Evolutionary conservation across 1,284 basidiomycete genomes (phyloP).

Genomic region (Bjerkandera adusta): DNA sequence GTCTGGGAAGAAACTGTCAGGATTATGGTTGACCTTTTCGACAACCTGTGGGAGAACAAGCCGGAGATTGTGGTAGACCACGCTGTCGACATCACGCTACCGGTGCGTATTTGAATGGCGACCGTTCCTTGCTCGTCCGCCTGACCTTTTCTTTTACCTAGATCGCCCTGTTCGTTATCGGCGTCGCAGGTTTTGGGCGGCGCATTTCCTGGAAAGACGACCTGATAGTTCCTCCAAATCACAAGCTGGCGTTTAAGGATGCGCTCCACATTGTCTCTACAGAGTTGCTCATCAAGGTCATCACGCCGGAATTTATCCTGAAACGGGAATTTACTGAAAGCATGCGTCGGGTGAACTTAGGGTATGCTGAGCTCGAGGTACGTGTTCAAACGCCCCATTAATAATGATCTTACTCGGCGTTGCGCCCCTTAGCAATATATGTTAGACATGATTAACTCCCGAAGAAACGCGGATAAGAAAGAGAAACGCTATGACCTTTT

Average conservation of each 20-base stretch:
- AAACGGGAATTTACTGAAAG: slow-evolving; percentile 33
- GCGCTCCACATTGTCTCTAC: slow-evolving; percentile 44
- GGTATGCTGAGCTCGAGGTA: slow-evolving; percentile 53
- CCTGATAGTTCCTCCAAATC: slow-evolving; percentile 37
- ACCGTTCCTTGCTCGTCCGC: too few species aligned
- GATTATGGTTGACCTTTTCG: slow-evolving; percentile 31
- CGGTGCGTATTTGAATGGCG: slow-evolving; percentile 39
- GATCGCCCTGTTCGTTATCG: slow-evolving; percentile 57
- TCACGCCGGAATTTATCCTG: slow-evolving; percentile 43
- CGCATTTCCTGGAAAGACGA: slow-evolving; percentile 51
- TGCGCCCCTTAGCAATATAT: slow-evolving; percentile 10
- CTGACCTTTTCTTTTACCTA: too few species aligned
- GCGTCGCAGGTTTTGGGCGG: slow-evolving; percentile 57
- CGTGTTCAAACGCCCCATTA: neutral
- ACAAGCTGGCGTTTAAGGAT: slow-evolving; percentile 54
- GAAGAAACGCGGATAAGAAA: slow-evolving; percentile 2
- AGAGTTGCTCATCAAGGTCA: slow-evolving; percentile 39
- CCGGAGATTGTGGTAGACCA: slow-evolving; percentile 27
- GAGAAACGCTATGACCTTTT: slow-evolving; percentile 7
- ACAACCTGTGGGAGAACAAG: slow-evolving; percentile 29
- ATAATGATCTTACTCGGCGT: too few species aligned
- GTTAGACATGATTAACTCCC: slow-evolving; percentile 1
- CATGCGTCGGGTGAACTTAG: slow-evolving; percentile 34
- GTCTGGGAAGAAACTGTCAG: slow-evolving; percentile 50
- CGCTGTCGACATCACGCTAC: slow-evolving; percentile 36